phyloP scores from a whole-genome alignment of 257 asterid genomes.

The Paulownia fortunei region DNA sequence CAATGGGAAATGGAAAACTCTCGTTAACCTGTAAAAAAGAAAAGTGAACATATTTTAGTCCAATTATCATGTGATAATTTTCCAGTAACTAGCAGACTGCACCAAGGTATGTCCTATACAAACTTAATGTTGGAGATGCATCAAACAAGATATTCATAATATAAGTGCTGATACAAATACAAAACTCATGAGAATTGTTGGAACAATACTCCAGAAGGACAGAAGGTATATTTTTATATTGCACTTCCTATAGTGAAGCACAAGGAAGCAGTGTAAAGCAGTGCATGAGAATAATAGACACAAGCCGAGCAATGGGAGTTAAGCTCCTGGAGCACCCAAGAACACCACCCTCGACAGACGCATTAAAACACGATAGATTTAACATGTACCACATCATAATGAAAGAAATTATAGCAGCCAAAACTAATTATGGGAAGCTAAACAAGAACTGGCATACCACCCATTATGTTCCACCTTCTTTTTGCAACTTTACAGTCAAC shows the following conservation, averaged over 20 bases:
- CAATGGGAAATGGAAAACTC: constrained; percentile 71
- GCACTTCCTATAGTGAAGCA: not conserved
- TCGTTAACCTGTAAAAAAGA: constrained; percentile 65
- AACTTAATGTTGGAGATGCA: not conserved
- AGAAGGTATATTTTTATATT: not conserved
- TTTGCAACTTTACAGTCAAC: not conserved
- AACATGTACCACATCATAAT: not conserved
- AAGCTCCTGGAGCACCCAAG: not conserved
- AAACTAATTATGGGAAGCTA: not conserved
- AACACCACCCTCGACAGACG: not conserved
- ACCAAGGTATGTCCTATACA: not conserved
- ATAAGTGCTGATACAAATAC: not conserved
- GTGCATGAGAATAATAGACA: not conserved
- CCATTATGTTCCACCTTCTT: not conserved
- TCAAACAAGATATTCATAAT: not conserved
- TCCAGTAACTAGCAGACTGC: not conserved
- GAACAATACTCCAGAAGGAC: not conserved
- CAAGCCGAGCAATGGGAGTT: not conserved
- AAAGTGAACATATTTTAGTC: not conserved
- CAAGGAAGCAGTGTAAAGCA: not conserved
- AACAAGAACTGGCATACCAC: not conserved
- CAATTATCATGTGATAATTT: not conserved
- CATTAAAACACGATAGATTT: not conserved
- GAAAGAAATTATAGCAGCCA: not conserved
- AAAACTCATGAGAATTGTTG: not conserved